Conservation (phyloP, 176 grass and related monocot species). For the Zizania latifolia region DNA sequence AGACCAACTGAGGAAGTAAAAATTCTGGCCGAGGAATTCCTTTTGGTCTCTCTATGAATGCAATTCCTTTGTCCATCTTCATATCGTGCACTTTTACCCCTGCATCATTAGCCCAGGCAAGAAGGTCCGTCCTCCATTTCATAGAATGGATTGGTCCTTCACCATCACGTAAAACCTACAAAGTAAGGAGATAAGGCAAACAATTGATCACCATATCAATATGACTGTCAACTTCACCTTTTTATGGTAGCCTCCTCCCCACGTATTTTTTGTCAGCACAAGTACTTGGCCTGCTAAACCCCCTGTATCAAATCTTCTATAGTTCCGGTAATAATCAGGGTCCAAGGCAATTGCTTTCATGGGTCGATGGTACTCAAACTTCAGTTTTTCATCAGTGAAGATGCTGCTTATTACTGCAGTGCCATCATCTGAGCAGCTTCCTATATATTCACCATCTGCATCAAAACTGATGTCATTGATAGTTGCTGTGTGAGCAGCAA, state of each 20-base stretch:
- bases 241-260: conserved; percentile 77
- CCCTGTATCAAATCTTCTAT: conserved; percentile 84
- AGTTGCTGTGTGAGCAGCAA: conserved; percentile 71
- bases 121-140: conserved; percentile 88
- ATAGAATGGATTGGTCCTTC: conserved; percentile 96
- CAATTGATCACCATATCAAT: not conserved
- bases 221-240: conserved; percentile 47
- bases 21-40: conserved; percentile 75
- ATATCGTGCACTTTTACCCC: conserved; percentile 97
- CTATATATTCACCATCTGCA: conserved; percentile 74
- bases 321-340: conserved; percentile 68
- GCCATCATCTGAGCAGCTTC: conserved; percentile 97
- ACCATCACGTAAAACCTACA: conserved; percentile 78
- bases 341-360: conserved; percentile 97
- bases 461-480: conserved; percentile 95
- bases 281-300: conserved; percentile 98
- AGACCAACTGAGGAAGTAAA: conserved; percentile 91
- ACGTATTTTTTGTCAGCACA: conserved; percentile 63
- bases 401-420: conserved; percentile 80
- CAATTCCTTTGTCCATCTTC: conserved; percentile 75
- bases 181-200: conserved; percentile 1
- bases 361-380: conserved; percentile 92
- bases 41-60: conserved; percentile 92
- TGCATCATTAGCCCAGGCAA: conserved; percentile 93
- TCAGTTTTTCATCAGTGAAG: conserved; percentile 84